Conservation (phyloP, 2,329 filamentous ascomycete genomes). For the Colletotrichum incanum region DNA sequence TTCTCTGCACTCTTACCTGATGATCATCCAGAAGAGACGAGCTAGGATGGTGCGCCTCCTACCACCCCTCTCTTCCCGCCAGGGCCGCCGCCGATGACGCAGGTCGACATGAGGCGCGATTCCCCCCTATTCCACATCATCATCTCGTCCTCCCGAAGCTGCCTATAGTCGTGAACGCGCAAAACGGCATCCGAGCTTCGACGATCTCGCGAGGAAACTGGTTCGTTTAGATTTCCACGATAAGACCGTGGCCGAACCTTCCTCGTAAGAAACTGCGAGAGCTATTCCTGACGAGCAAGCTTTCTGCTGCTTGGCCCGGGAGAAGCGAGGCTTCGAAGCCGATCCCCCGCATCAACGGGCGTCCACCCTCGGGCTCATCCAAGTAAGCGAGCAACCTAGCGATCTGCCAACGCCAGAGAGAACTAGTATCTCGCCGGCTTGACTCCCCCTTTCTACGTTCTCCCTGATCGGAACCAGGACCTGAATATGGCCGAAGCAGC, state of each 20-base stretch:
- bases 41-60: conserved; percentile 4
- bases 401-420: not conserved
- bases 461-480: not conserved
- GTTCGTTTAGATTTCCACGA: not conserved
- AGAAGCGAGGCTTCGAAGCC: not conserved
- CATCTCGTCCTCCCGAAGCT: not conserved
- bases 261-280: not conserved
- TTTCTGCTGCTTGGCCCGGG: not conserved
- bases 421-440: not conserved
- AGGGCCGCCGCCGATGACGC: conserved; percentile 20
- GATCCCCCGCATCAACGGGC: not conserved
- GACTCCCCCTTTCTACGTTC: not conserved
- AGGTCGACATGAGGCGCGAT: conserved; percentile 1
- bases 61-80: conserved; percentile 3
- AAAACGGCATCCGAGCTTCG: conserved; percentile 2
- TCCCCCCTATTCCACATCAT: not conserved
- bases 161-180: not conserved
- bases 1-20: conserved; percentile 1
- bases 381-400: not conserved
- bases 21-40: conserved; percentile 4
- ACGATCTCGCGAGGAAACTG: not conserved
- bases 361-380: not conserved
- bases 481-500: conserved; percentile 23
- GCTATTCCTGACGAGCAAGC: not conserved
- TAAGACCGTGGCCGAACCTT: not conserved